phyloP scores from a whole-genome alignment of 2,329 filamentous ascomycete species.

The Lecanoromycetidae sp. region DNA sequence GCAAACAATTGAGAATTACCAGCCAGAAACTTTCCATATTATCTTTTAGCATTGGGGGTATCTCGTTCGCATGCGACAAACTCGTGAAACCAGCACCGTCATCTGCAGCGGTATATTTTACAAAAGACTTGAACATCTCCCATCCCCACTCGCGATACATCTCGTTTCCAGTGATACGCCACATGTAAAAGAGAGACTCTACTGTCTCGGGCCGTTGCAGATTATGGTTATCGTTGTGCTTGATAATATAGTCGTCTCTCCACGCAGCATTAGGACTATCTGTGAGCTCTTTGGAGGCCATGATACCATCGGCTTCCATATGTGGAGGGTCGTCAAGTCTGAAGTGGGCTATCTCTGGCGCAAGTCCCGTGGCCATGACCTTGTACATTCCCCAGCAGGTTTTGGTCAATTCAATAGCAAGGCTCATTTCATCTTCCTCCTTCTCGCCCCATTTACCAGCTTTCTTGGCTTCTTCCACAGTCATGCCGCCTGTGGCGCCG shows the following conservation, averaged over 20 bases:
- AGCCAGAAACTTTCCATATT: slow-evolving; percentile 99
- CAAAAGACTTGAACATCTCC: slow-evolving; percentile 93
- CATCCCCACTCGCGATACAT: slow-evolving; percentile 94
- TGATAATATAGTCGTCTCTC: slow-evolving; percentile 68
- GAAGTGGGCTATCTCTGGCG: slow-evolving; percentile 90
- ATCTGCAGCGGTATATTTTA: slow-evolving; percentile 68
- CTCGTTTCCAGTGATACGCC: slow-evolving; percentile 83
- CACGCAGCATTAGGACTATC: slow-evolving; percentile 47
- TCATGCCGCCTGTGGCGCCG: slow-evolving; percentile 66
- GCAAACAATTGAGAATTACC: slow-evolving; percentile 34
- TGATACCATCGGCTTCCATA: slow-evolving; percentile 43
- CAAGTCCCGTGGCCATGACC: slow-evolving; percentile 77
- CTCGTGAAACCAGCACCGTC: slow-evolving; percentile 74
- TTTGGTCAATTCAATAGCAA: slow-evolving; percentile 83
- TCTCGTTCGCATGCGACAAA: slow-evolving; percentile 57
- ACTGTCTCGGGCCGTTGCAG: slow-evolving; percentile 91
- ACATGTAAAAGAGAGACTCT: slow-evolving; percentile 97
- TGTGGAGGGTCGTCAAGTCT: slow-evolving; percentile 57
- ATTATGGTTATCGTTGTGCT: slow-evolving; percentile 77
- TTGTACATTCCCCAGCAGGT: slow-evolving; percentile 99
- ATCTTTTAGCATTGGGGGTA: slow-evolving; percentile 61
- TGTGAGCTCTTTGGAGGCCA: slow-evolving; percentile 36
- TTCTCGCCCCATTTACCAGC: slow-evolving; percentile 59
- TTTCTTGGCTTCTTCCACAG: slow-evolving; percentile 63
- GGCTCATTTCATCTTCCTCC: slow-evolving; percentile 74